Evolutionary conservation across 2,329 filamentous ascomycete genomes (phyloP).

Genomic region (Trichophyton simii): DNA sequence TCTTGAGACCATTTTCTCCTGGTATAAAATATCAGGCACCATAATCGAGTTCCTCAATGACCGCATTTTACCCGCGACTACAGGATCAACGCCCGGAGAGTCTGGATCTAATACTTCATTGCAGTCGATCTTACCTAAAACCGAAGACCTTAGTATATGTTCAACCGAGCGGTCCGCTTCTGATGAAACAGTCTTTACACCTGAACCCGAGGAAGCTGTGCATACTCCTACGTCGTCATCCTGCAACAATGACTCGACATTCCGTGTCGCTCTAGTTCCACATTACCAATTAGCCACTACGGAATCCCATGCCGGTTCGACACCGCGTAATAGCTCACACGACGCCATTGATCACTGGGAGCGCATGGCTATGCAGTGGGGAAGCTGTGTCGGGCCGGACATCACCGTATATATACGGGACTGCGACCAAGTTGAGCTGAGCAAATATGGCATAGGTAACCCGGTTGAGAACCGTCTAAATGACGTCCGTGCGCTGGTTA

Average conservation of each 20-base stretch:
- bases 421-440: slow-evolving; percentile 30
- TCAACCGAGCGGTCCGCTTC: slow-evolving; percentile 19
- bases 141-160: slow-evolving; percentile 20
- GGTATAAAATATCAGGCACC: slow-evolving; percentile 63
- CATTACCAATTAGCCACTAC: slow-evolving; percentile 69
- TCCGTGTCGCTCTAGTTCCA: slow-evolving; percentile 64
- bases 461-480: slow-evolving; percentile 46
- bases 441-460: slow-evolving; percentile 27
- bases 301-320: slow-evolving; percentile 58
- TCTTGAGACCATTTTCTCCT: slow-evolving; percentile 54
- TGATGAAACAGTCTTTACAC: background rate
- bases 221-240: slow-evolving; percentile 2
- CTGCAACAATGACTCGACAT: slow-evolving; percentile 15
- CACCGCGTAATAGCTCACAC: slow-evolving; percentile 67
- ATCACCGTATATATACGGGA: slow-evolving; percentile 36
- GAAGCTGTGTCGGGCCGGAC: slow-evolving; percentile 70
- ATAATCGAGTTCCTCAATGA: slow-evolving; percentile 49
- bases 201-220: slow-evolving; percentile 9
- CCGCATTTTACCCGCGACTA: slow-evolving; percentile 10
- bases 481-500: slow-evolving; percentile 39
- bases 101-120: slow-evolving; percentile 20
- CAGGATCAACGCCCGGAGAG: slow-evolving; percentile 4
- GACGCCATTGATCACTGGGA: slow-evolving; percentile 86
- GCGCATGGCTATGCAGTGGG: slow-evolving; percentile 92
- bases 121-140: slow-evolving; percentile 23